These are phyloP conservation scores for Vaccinium myrtillus DNA, from an alignment of 148 eudicot genomes.

Conservation along the genomic window DNA sequence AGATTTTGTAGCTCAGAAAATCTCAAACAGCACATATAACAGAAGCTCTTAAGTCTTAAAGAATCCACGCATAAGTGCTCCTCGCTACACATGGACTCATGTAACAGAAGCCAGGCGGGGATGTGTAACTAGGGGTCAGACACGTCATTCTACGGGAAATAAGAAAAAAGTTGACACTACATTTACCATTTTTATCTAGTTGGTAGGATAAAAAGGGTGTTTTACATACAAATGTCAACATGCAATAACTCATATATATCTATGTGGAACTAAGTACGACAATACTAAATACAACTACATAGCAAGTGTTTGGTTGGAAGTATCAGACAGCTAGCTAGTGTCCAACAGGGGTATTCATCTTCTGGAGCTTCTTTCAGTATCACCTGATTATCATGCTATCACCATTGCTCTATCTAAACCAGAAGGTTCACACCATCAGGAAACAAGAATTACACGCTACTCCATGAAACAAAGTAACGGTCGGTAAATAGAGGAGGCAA, in stretches of 20 bases:
- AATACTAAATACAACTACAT: no score
- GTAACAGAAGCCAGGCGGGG: not conserved
- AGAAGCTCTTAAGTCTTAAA: not conserved
- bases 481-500: not conserved
- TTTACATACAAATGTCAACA: no score
- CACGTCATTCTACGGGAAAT: not conserved
- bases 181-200: not conserved
- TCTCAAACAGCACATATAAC: not conserved
- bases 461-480: not conserved
- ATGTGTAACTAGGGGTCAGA: not conserved
- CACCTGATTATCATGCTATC: not conserved
- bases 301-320: no score
- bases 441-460: not conserved
- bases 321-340: no score
- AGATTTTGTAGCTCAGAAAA: not conserved
- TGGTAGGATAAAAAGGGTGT: no score
- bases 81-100: not conserved
- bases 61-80: not conserved
- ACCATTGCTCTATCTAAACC: not conserved
- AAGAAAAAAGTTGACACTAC: not conserved
- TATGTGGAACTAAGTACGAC: no score
- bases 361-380: not conserved
- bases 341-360: no score
- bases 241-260: no score
- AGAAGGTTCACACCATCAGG: not conserved